Conservation (phyloP, 1,284 basidiomycete species). For the Ganoderma meredithae region DNA sequence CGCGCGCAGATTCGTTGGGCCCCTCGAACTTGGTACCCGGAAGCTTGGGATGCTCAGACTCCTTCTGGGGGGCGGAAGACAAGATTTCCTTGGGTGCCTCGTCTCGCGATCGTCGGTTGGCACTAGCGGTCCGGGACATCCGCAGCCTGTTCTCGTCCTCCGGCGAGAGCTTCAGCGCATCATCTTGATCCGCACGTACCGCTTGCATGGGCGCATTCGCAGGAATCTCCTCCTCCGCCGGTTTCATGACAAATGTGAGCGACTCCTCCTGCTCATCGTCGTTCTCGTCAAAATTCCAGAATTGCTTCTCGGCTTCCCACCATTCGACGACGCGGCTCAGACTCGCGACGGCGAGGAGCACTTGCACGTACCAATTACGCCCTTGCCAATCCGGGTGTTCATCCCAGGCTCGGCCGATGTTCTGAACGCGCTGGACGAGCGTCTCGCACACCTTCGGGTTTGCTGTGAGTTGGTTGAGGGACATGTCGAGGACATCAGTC, state of each 20-base stretch:
- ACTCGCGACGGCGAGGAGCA: constrained; percentile 95
- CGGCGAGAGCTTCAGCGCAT: constrained; percentile 52
- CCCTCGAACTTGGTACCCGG: constrained; percentile 55
- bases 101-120: constrained; percentile 62
- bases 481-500: constrained; percentile 94
- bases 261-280: constrained; percentile 91
- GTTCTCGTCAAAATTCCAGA: constrained; percentile 99
- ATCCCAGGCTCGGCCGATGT: constrained; percentile 94
- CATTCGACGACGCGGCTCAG: constrained; percentile 97
- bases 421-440: constrained; percentile 90
- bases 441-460: constrained; percentile 87
- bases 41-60: constrained; percentile 34
- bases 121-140: constrained; percentile 55
- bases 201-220: constrained; percentile 51
- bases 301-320: constrained; percentile 99
- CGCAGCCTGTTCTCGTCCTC: constrained; percentile 67
- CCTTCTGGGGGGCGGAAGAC: constrained; percentile 42
- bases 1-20: constrained; percentile 73
- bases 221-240: constrained; percentile 62
- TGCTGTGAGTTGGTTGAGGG: constrained; percentile 84
- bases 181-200: constrained; percentile 46
- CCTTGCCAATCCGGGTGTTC: constrained; percentile 98
- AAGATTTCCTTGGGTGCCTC: constrained; percentile 59
- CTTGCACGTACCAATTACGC: constrained; percentile 97
- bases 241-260: constrained; percentile 89